A percentile compares a stretch with the other conserved stretches of the same genome.
These are phyloP conservation scores for Incumbomyces delicatus DNA, from an alignment of 2,329 filamentous ascomycete species.

Conservation along the genomic window DNA sequence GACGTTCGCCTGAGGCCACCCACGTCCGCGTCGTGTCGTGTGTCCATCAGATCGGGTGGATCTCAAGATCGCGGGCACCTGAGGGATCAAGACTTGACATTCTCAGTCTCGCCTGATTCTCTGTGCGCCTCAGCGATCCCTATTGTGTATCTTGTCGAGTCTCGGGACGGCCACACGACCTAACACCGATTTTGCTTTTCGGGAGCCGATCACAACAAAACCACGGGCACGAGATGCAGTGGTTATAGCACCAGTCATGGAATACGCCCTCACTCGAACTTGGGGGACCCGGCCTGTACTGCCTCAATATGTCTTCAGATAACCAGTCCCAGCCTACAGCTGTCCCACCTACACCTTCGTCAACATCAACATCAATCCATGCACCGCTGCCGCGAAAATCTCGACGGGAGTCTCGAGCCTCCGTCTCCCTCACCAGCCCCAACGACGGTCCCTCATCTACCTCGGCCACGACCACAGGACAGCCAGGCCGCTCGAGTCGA, in stretches of 20 bases:
- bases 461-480: conserved; percentile 74
- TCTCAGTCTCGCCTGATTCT: no score
- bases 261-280: not conserved
- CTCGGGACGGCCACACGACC: no score
- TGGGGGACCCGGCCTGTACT: not conserved
- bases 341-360: not conserved
- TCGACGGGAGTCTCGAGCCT: conserved; percentile 40
- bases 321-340: not conserved
- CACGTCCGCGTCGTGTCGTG: no score
- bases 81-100: no score
- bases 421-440: conserved; percentile 43
- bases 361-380: not conserved
- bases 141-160: no score
- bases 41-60: no score
- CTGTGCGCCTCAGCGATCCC: no score
- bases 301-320: conserved; percentile 5
- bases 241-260: not conserved
- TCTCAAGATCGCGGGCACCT: no score
- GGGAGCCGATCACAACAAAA: no score
- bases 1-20: no score
- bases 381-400: not conserved
- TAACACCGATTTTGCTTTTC: no score
- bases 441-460: conserved; percentile 66
- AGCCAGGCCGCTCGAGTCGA: conserved; percentile 53
- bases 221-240: no score